A percentile compares a stretch with the other conserved stretches of the same genome.
Evolutionary conservation across 768 basidiomycete species (phyloP).

Genomic region (Boletales sp.): DNA sequence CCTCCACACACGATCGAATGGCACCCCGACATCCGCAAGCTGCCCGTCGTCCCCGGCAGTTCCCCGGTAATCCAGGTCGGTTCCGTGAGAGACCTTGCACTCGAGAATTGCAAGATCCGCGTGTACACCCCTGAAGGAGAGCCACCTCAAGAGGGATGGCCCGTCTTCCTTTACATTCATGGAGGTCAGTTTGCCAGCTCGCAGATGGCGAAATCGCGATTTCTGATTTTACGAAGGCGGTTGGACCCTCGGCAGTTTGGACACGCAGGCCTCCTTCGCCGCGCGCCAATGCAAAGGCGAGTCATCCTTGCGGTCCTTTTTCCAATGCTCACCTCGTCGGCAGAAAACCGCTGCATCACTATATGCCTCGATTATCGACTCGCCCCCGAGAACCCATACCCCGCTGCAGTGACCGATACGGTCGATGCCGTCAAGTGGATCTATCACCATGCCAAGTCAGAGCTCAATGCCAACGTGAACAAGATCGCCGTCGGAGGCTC

Average conservation of each 20-base stretch:
- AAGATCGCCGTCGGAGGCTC: conserved; percentile 68
- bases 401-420: conserved; percentile 68
- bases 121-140: conserved; percentile 58
- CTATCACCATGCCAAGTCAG: conserved; percentile 39
- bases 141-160: conserved; percentile 56
- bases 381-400: conserved; percentile 68
- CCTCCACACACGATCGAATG: conserved; percentile 58
- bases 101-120: conserved; percentile 52
- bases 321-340: not conserved
- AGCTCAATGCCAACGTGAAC: conserved; percentile 47
- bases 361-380: conserved; percentile 69
- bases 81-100: conserved; percentile 43
- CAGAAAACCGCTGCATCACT: conserved; percentile 60
- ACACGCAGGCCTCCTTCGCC: conserved; percentile 56
- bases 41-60: conserved; percentile 50
- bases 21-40: conserved; percentile 52
- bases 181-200: conserved; percentile 44
- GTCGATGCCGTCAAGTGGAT: conserved; percentile 67
- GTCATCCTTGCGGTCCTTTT: not conserved
- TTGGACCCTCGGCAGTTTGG: conserved; percentile 68
- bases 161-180: conserved; percentile 68
- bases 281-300: conserved; percentile 24
- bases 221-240: conserved; percentile 43
- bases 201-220: not conserved
- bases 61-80: conserved; percentile 56